Base-by-base conservation (phyloP, 2,329 filamentous ascomycete species). In the Trichoderma sp. region DNA sequence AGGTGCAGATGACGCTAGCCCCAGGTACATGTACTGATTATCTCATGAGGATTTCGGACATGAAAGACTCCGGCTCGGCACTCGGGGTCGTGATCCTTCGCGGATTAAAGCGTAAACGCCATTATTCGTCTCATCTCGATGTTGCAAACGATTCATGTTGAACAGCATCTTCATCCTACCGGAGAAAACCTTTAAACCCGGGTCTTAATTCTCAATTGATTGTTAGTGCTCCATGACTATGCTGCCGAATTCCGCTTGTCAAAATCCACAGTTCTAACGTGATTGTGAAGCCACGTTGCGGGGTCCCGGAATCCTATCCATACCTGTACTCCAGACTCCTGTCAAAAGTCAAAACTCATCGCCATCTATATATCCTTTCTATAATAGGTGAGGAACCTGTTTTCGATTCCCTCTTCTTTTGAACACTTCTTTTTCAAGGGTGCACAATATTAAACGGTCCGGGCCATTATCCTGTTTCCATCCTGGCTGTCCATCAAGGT, bases 401-500 rank as follows among this genome's bases (percentile, higher is more conserved):
- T 4, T 24, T 65, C 50, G 14, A n/a, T 56, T 35, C 1, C 41
- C 5, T 38, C n/a, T n/a, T 45, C 18, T 16, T 45, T n/a, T 71
- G 8, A 21, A 53, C 18, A 53, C 18, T 12, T 21, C 1, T 27
- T 41, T 24, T 62, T 6, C 18, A 18, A 4, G 9, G n/a, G 45
- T 4, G 11, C 18, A 41, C 41, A 53, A 21, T 45, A n/a, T 6
- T 24, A 24, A 67, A 21, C 38, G 38, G 11, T 18, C 41, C 21
- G 24, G 1, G n/a, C 6, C 24, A 3, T 11, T 21, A 14, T 14
- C 7, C 24, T 21, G 12, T 6, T 9, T 50, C 21, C 11, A 4
- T 31, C 11, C 63, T 5, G 14, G 35, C n/a, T 50, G 33, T 14
- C 74, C 62, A 75, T 75, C 74, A 75, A 66, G 74, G 74, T 71